Conservation (phyloP, 192 early-diverging fungal species). For the Rhizophagus clarus region DNA sequence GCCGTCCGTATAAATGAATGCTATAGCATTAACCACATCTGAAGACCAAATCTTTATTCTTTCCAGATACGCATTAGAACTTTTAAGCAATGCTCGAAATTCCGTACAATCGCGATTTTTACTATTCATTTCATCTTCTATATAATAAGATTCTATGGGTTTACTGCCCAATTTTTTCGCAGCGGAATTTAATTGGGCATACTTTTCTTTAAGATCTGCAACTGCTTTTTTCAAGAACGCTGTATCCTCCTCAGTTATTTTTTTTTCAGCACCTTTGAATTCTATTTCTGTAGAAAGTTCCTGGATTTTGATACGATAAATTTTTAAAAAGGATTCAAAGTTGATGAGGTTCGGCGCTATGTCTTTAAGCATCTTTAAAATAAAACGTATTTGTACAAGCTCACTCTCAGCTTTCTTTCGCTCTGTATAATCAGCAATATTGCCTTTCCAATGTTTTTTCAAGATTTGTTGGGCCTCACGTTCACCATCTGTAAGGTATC, state of each 20-base stretch:
- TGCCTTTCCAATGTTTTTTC: not conserved
- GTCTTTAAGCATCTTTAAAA: not conserved
- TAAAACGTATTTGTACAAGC: not conserved
- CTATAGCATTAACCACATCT: conserved; percentile 12
- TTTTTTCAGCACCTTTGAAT: not conserved
- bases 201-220: not conserved
- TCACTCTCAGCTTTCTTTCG: not conserved
- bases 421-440: not conserved
- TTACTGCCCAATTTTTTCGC: not conserved
- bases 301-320: conserved; percentile 2
- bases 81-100: not conserved
- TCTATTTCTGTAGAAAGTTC: not conserved
- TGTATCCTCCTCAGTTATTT: not conserved
- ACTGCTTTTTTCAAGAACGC: conserved; percentile 4
- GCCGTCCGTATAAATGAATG: conserved; percentile 2
- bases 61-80: not conserved
- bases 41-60: conserved; percentile 7
- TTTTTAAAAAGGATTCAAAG: conserved; percentile 18
- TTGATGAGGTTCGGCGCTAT: not conserved
- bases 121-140: not conserved
- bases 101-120: conserved; percentile 10
- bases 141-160: not conserved
- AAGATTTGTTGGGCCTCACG: conserved; percentile 8
- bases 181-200: not conserved
- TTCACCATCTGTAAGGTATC: conserved; percentile 17